These are phyloP conservation scores for Epithemia pelagica DNA, from an alignment of 108 stramenopile genomes.

Conservation along the genomic window DNA sequence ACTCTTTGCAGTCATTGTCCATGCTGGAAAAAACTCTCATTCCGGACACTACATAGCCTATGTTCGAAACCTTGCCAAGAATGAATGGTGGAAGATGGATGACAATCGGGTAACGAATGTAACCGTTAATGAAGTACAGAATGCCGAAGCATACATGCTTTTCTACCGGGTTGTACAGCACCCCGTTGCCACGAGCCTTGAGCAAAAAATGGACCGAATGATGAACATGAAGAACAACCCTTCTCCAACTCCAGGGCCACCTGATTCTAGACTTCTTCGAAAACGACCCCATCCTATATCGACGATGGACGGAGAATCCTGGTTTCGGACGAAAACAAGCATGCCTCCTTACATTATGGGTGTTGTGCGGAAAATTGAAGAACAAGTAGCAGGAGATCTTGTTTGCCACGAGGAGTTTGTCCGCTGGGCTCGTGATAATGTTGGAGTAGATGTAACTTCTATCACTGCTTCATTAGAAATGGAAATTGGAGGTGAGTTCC, in stretches of 20 bases:
- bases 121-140: conserved; percentile 51
- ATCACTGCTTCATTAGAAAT: background rate
- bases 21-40: conserved; percentile 81
- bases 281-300: background rate
- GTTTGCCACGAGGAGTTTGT: background rate
- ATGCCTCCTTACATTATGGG: conserved; percentile 28
- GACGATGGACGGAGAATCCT: conserved; percentile 27
- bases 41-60: conserved; percentile 74
- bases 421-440: background rate
- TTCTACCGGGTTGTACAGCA: conserved; percentile 84
- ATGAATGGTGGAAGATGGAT: conserved; percentile 93
- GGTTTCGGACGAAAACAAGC: conserved; percentile 39
- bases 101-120: conserved; percentile 62
- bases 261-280: background rate
- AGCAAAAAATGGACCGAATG: conserved; percentile 3
- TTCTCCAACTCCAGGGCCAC: background rate
- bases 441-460: background rate
- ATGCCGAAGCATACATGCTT: conserved; percentile 86
- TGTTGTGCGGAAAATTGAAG: conserved; percentile 29
- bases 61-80: conserved; percentile 65
- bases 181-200: conserved; percentile 53
- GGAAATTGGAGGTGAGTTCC: background rate
- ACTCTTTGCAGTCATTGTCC: conserved; percentile 84
- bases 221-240: background rate
- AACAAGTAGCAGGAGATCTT: conserved; percentile 39